Evolutionary conservation across 2,329 filamentous ascomycete genomes (phyloP).

Genomic region (Diaporthe capsici): DNA sequence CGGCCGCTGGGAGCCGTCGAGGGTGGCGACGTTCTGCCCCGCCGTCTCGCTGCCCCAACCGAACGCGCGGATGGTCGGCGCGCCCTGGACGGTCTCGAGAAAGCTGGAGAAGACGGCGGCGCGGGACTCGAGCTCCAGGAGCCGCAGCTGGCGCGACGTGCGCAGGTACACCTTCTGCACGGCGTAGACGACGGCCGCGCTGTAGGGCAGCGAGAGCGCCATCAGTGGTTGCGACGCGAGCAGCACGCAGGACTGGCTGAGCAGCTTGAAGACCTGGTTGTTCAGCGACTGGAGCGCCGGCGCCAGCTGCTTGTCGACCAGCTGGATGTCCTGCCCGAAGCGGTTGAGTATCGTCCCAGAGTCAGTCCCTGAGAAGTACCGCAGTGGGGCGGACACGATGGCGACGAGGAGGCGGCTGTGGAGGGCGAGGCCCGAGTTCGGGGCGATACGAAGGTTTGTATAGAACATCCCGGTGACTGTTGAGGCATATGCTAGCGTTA

Average conservation of each 20-base stretch:
- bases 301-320: conserved; percentile 59
- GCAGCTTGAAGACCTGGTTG: conserved; percentile 56
- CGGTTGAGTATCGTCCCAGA: conserved; percentile 58
- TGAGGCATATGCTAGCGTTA: conserved; percentile 53
- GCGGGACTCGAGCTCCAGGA: conserved; percentile 68
- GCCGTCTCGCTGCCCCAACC: conserved; percentile 55
- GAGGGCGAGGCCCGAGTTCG: conserved; percentile 52
- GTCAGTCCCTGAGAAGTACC: conserved; percentile 57
- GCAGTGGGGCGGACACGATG: conserved; percentile 55
- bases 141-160: conserved; percentile 69
- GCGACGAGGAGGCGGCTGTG: conserved; percentile 52
- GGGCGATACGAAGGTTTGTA: conserved; percentile 52
- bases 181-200: conserved; percentile 57
- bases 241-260: conserved; percentile 61
- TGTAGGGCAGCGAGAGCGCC: conserved; percentile 61
- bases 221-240: conserved; percentile 61
- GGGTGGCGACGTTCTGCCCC: conserved; percentile 44
- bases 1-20: conserved; percentile 63
- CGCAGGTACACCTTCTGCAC: conserved; percentile 67
- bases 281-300: conserved; percentile 51
- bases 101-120: conserved; percentile 60
- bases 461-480: conserved; percentile 54
- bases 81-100: conserved; percentile 57
- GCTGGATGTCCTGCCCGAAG: conserved; percentile 61
- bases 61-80: conserved; percentile 63